Evolutionary conservation across 768 basidiomycete genomes (phyloP).

Genomic region (Infundibulicybe gibba): DNA sequence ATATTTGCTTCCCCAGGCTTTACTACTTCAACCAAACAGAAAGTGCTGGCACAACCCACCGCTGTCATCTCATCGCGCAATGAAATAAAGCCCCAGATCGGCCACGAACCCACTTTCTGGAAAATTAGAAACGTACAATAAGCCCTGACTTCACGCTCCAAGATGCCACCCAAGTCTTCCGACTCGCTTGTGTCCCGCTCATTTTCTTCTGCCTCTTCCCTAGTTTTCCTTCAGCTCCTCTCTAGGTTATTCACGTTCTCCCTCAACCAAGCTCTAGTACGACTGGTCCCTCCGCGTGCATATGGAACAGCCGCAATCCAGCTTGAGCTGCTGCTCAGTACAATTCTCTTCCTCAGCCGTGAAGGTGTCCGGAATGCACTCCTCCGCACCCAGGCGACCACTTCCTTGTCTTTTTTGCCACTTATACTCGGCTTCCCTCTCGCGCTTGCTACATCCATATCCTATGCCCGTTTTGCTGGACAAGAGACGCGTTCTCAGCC

Average conservation of each 20-base stretch:
- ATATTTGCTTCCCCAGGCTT: too few species aligned
- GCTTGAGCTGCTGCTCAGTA: slow-evolving; percentile 87
- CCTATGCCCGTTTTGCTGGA: slow-evolving; percentile 57
- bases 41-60: too few species aligned
- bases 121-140: too few species aligned
- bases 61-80: too few species aligned
- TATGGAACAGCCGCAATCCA: slow-evolving; percentile 93
- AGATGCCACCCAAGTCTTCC: slow-evolving; percentile 7
- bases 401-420: slow-evolving; percentile 62
- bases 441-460: slow-evolving; percentile 42
- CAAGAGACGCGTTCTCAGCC: slow-evolving; percentile 56
- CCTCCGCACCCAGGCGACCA: slow-evolving; percentile 43
- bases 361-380: slow-evolving; percentile 90
- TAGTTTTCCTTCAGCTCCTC: slow-evolving; percentile 84
- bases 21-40: too few species aligned
- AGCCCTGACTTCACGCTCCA: neutral
- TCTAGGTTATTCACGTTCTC: slow-evolving; percentile 84
- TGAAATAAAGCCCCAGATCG: too few species aligned
- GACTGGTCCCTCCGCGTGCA: slow-evolving; percentile 77
- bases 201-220: slow-evolving; percentile 48
- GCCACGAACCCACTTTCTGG: too few species aligned
- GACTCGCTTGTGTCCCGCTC: slow-evolving; percentile 26
- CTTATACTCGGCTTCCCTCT: slow-evolving; percentile 66
- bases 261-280: slow-evolving; percentile 85
- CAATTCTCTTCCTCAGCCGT: slow-evolving; percentile 88